Conservation (phyloP, 306 rosid genomes). For the Heteromeles arbutifolia region DNA sequence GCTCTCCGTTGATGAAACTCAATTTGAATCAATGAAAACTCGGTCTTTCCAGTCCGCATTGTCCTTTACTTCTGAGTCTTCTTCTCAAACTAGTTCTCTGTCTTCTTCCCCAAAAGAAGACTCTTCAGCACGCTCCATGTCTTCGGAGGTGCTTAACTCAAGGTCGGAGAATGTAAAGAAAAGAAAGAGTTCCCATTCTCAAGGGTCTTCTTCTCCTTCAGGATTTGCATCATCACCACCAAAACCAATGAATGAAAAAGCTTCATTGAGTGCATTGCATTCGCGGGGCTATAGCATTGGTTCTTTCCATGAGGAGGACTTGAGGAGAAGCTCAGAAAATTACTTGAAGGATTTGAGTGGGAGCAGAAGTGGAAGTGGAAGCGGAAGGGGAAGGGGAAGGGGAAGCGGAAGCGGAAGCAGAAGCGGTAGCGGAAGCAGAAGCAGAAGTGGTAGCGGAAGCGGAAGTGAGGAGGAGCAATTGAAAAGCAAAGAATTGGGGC, state of each 20-base stretch:
- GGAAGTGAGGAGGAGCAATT: slow-evolving; percentile 20
- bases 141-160: slow-evolving; percentile 20
- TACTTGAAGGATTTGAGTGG: slow-evolving; percentile 29
- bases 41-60: slow-evolving; percentile 31
- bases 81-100: slow-evolving; percentile 44
- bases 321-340: slow-evolving; percentile 20
- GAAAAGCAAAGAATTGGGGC: slow-evolving; percentile 23
- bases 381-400: background rate
- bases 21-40: slow-evolving; percentile 45
- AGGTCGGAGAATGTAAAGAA: slow-evolving; percentile 3
- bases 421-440: too few relatives aligned
- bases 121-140: slow-evolving; percentile 12
- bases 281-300: slow-evolving; percentile 30
- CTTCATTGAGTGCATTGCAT: slow-evolving; percentile 35
- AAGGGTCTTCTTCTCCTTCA: slow-evolving; percentile 35
- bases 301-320: slow-evolving; percentile 27
- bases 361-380: slow-evolving; percentile 12
- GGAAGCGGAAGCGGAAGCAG: too few relatives aligned
- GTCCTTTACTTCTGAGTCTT: slow-evolving; percentile 33
- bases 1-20: slow-evolving; percentile 65
- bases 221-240: slow-evolving; percentile 25
- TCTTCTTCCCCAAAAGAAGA: slow-evolving; percentile 35
- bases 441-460: background rate
- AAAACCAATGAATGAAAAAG: slow-evolving; percentile 27
- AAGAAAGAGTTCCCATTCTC: slow-evolving; percentile 16